Evolutionary conservation across 306 rosid species (phyloP), one percentile per base, ranked within the genome.

Genomic region (Citrullus amarus): DNA sequence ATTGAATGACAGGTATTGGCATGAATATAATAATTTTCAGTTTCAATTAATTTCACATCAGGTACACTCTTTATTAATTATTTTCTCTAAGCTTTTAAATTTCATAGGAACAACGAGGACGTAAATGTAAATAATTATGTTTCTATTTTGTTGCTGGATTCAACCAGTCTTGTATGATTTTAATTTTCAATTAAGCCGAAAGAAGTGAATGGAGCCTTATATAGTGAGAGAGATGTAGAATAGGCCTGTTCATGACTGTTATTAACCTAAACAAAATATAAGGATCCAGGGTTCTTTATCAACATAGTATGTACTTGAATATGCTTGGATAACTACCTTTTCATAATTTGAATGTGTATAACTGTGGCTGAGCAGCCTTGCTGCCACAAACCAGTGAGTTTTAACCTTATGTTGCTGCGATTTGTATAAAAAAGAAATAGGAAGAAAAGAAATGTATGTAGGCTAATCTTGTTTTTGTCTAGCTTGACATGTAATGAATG

Each of bases 21-120:
- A 92, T 6, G 97, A 91, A 78, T 95, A 88, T 85, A 95, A 95
- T 78, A 92, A 90, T 85, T 95, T 92, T 84, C 99, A 95, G 84
- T 95, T 91, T 87, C 99, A 95, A 80, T 89, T 95, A 79, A 91
- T 87, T 79, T 91, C 90, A 22, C 91, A 89, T 85, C 99, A 95
- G 99, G 99, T 95, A 80, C 56, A 86, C 74, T 6, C 18, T 74
- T 72, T 22, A 66, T 75, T 77, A 38, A 32, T 32, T 32, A 32
- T 32, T 10, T 14, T 14, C 60, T 77, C 20, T 56, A 25, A 30
- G 57, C 32, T 28, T 25, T 79, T 53, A 41, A 34, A 74, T 51
- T 73, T 74, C 50, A 16, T 32, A 48, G 54, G 30, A 53, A 74
- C 63, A 17, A 8, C 17, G 76, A 22, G 6, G 58, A 46, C 25